Evolutionary conservation across 495 filamentous ascomycete species (phyloP).

Genomic region (Penicillium cinerascens): DNA sequence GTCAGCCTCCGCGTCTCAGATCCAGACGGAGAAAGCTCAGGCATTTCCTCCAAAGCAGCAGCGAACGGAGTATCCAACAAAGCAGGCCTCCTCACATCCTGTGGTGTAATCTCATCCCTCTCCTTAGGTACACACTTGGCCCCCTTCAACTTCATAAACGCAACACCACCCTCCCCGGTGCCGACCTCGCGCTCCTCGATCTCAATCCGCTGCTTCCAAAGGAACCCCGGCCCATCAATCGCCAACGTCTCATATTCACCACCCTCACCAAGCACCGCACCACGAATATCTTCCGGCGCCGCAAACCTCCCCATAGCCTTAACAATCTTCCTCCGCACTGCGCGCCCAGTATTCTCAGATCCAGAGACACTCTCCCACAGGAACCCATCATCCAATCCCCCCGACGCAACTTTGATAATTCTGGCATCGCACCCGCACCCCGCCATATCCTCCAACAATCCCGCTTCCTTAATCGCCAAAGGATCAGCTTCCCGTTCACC

Average conservation of each 20-base stretch:
- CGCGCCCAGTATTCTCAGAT: constrained; percentile 32
- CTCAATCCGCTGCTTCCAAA: constrained; percentile 71
- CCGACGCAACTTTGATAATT: constrained; percentile 92
- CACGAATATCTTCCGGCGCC: constrained; percentile 48
- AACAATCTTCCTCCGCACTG: constrained; percentile 51
- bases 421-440: constrained; percentile 71
- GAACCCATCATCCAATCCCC: constrained; percentile 75
- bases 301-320: constrained; percentile 66
- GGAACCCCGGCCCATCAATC: constrained; percentile 65
- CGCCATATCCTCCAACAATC: constrained; percentile 77
- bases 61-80: constrained; percentile 46
- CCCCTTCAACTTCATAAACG: constrained; percentile 56
- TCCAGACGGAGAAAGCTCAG: neutral
- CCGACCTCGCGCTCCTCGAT: constrained; percentile 56
- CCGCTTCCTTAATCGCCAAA: constrained; percentile 30
- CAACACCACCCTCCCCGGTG: constrained; percentile 66
- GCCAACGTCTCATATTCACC: constrained; percentile 96
- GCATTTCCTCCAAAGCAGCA: constrained; percentile 22
- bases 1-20: neutral
- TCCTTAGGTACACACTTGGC: constrained; percentile 56
- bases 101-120: constrained; percentile 30
- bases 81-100: constrained; percentile 36
- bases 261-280: constrained; percentile 82
- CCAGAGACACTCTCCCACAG: constrained; percentile 75
- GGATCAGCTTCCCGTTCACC: constrained; percentile 17